Percentiles rank a stretch among this genome's conserved stretches.
Conservation (phyloP, 805 yeast species). For the Starmerella scarabaei region DNA sequence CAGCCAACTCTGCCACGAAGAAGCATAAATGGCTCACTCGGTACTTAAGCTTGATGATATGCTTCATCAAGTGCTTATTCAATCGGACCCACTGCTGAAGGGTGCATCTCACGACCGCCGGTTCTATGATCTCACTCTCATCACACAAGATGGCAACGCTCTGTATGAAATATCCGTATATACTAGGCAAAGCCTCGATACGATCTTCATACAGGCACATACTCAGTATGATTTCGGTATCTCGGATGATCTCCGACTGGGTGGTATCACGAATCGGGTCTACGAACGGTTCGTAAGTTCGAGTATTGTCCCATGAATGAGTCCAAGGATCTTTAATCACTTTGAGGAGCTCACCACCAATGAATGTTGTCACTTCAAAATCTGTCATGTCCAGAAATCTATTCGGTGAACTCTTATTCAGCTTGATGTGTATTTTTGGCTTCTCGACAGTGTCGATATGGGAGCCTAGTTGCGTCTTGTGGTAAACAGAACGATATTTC, state of each 20-base stretch:
- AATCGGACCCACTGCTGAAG: conserved; percentile 11
- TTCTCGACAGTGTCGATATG: too few relatives aligned
- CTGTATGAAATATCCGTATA: conserved; percentile 18
- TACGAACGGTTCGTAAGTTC: background rate
- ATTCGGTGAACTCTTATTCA: background rate
- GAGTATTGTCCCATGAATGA: background rate
- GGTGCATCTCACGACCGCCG: conserved; percentile 1
- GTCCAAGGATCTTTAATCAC: conserved; percentile 1
- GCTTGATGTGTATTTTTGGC: background rate
- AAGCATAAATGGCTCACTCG: background rate
- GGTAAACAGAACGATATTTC: too few relatives aligned
- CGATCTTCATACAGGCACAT: background rate
- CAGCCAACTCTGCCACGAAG: background rate
- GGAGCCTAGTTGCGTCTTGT: too few relatives aligned
- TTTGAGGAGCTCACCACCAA: conserved; percentile 2
- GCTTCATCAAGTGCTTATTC: background rate
- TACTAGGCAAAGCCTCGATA: conserved; percentile 1
- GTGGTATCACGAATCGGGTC: background rate
- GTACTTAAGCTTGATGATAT: background rate
- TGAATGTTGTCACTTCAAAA: background rate
- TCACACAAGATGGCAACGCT: conserved; percentile 10
- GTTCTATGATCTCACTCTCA: conserved; percentile 14
- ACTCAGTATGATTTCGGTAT: background rate
- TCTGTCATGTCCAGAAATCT: background rate
- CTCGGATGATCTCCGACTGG: background rate